Evolutionary conservation across 2,329 filamentous ascomycete genomes (phyloP), one percentile per base, ranked within the genome.

Genomic region (Penicillium aurantiogriseum): DNA sequence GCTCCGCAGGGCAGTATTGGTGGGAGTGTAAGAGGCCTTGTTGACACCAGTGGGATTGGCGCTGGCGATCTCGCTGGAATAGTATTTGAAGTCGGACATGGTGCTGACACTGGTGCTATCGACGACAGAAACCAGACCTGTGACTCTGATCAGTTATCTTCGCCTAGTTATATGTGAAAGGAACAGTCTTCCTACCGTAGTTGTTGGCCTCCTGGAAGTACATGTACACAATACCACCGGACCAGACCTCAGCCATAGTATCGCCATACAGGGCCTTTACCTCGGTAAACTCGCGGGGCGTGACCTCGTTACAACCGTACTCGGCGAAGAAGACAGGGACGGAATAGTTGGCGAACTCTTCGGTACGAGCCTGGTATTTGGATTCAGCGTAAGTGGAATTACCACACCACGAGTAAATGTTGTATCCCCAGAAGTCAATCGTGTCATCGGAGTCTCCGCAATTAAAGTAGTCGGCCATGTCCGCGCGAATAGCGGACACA

Each of bases 331-430:
- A 97, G 69, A 91, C 89, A 49, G 93, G 93, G 7, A 97, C 90
- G 13, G 89, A 90, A 82, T 93, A 97, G 72, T 88, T 85, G 58
- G 81, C 76, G 80, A 96, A 97, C 79, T 96, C 92, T 61, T 89
- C 77, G 65, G 91, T 91, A 73, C 92, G 88, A 58, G 85, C 81
- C 63, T 87, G 83, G 77, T 92, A 97, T 53, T 90, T 90, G 1
- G 93, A 96, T 58, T 82, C 73, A 31, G 81, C 71, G 79, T 89
- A 93, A 67, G 81, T 85, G 71, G 89, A 95, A 67, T 91, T 74
- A 64, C 92, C 93, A 74, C 93, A 97, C 93, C 93, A 97, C 43
- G 91, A 95, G 84, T 97, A 97, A 79, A 97, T 95, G 83, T 97
- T 97, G 87, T 97, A 96, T 60, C 93, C 93, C 91, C 91, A 97